Evolutionary conservation across 495 filamentous ascomycete genomes (phyloP), one percentile per base, ranked within the genome.

Genomic region (Penicillium steckii): DNA sequence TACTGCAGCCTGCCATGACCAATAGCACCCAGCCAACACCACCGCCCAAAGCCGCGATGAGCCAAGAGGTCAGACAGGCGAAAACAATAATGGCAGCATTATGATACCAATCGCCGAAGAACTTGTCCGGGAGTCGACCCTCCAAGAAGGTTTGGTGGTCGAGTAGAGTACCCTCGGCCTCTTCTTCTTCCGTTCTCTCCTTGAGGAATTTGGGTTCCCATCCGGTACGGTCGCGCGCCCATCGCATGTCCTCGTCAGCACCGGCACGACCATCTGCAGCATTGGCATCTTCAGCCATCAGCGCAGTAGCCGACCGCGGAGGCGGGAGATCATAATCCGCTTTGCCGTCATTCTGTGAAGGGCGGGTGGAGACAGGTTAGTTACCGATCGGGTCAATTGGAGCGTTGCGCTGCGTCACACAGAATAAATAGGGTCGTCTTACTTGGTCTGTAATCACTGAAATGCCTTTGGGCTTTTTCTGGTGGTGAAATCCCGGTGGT

Each of bases 71-170:
- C 21, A 99, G 76, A 60, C 91, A 96, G 21, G 94, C 91, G 61
- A 99, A 97, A 37, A 90, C 77, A 56, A 99, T 97, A 48, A 97
- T 76, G 22, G 73, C 94, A 13, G 91, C 85, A 68, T 99, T 97
- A 67, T 97, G 91, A 68, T 97, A 97, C 94, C 94, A 99, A 61
- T 97, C 93, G 61, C 94, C 94, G 69, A 86, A 99, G 67, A 92
- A 92, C 62, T 91, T 88, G 57, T 99, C 94, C 19, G 90, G 82
- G 18, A 99, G 62, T 64, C 84, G 87, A 18, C 81, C 78, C 66
- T 97, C 94, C n/a, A 99, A 55, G 66, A 84, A 88, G 13, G 89
- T 94, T 59, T 90, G 81, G 65, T 96, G 91, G 64, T 97, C 91
- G 30, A 95, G 76, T 62, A 96, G 63, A 44, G 79, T 91, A 43